Conservation (phyloP, 495 filamentous ascomycete genomes). For the Talaromyces ruber region DNA sequence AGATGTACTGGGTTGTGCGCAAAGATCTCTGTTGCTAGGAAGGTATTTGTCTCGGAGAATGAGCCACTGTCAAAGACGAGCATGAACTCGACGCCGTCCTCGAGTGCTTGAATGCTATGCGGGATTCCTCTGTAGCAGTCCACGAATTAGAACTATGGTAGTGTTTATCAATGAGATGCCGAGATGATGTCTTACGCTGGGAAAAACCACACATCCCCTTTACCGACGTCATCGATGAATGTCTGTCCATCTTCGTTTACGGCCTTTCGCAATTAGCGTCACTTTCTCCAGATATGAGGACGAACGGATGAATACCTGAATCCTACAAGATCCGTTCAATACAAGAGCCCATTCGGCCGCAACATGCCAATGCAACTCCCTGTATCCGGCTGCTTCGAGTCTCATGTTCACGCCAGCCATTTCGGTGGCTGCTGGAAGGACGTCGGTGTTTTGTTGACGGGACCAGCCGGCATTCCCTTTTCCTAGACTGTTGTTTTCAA, state of each 20-base stretch:
- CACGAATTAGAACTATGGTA: not conserved
- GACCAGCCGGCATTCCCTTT: slow-evolving; percentile 56
- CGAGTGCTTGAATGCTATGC: slow-evolving; percentile 58
- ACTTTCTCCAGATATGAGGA: not conserved
- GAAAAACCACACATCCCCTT: slow-evolving; percentile 68
- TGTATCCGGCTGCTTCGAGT: slow-evolving; percentile 54
- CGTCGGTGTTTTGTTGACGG: slow-evolving; percentile 53
- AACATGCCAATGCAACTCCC: slow-evolving; percentile 69
- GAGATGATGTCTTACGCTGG: slow-evolving; percentile 28
- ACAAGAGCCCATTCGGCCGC: slow-evolving; percentile 59
- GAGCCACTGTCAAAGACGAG: slow-evolving; percentile 60
- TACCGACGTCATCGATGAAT: slow-evolving; percentile 57
- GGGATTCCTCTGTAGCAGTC: slow-evolving; percentile 43
- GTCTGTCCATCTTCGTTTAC: slow-evolving; percentile 55
- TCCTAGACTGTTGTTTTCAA: slow-evolving; percentile 32
- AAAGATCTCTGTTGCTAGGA: slow-evolving; percentile 59
- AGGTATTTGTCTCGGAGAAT: slow-evolving; percentile 64
- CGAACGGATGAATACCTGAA: slow-evolving; percentile 20
- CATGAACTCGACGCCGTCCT: slow-evolving; percentile 58
- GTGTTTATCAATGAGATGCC: not conserved
- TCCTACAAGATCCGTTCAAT: slow-evolving; percentile 55
- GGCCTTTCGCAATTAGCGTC: slow-evolving; percentile 19
- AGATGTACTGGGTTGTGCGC: slow-evolving; percentile 38
- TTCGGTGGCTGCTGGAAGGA: slow-evolving; percentile 53
- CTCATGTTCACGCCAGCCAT: slow-evolving; percentile 80